phyloP scores from a whole-genome alignment of 179 eudicot genomes.

The Pouteria campechiana region DNA sequence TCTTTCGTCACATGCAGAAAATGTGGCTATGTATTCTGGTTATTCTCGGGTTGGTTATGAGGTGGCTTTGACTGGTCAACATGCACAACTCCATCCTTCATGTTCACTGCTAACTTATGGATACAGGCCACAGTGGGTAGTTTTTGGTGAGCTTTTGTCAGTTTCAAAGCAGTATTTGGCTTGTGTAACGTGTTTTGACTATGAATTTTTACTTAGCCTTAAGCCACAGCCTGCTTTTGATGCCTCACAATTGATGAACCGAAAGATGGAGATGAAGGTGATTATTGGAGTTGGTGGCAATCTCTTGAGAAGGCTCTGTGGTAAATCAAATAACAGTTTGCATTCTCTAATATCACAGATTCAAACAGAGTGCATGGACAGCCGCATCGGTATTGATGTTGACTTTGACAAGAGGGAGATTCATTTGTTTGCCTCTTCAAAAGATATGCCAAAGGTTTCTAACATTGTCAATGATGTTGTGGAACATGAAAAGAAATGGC shows the following conservation, averaged over 20 bases:
- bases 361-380: conserved; percentile 34
- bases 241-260: conserved; percentile 32
- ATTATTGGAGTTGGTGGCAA: conserved; percentile 52
- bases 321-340: conserved; percentile 38
- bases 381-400: conserved; percentile 62
- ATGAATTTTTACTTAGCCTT: conserved; percentile 35
- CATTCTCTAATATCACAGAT: conserved; percentile 33
- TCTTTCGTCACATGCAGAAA: conserved; percentile 63
- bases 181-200: conserved; percentile 66
- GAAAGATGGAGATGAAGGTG: conserved; percentile 38
- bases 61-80: conserved; percentile 66
- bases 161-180: conserved; percentile 51
- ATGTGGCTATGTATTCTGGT: conserved; percentile 83
- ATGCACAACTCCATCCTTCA: conserved; percentile 75
- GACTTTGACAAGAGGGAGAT: conserved; percentile 47
- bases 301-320: conserved; percentile 65
- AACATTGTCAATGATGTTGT: conserved; percentile 27
- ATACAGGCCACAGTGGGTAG: conserved; percentile 75
- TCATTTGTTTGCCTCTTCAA: conserved; percentile 36
- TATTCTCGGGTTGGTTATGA: conserved; percentile 78
- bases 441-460: conserved; percentile 40
- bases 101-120: conserved; percentile 66
- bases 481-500: conserved; percentile 41
- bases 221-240: conserved; percentile 59
- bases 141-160: conserved; percentile 70